Evolutionary conservation across 805 yeast species (phyloP), one percentile per base, ranked within the genome.

Genomic region (Myxozyma neglecta): DNA sequence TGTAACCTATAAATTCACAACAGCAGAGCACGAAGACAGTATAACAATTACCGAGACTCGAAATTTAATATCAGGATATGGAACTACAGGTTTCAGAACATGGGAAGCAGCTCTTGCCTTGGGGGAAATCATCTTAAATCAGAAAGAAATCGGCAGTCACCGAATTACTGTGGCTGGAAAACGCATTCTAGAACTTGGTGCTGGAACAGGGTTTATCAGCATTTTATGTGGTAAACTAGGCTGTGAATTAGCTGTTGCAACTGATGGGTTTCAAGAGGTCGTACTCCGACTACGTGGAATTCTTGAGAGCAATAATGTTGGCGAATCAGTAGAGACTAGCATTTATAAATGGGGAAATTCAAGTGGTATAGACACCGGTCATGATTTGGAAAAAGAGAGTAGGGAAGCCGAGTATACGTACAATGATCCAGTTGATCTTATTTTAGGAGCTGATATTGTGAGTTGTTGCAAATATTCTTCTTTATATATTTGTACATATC

Each of bases 91-190:
- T 0, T 75, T 85, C 57, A 77, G 97, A 45, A 93, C 97, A 0
- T 92, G 97, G 98, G 97, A 90, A 70, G 97, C 97, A 1, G 88
- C 96, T 0, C 67, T 89, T 6, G 89, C 78, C 56, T 74, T 93
- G 7, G 76, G 87, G 1, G 79, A 84, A 43, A 87, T 76, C 67
- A 67, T 89, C 14, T 65, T 76, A 34, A 16, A 36, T 1, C 50
- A 39, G 6, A n/a, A 10, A 8, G 32, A 37, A 10, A 34, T 40
- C 3, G 39, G 32, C 10, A 9, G 35, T 4, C 37, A n/a, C n/a
- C n/a, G 40, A 14, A 16, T 56, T 13, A 52, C 42, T 10, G 49
- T 61, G 11, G 10, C 8, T 6, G 70, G 70, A n/a, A 69, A 70
- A 39, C 35, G 56, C 16, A 75, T 88, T 0, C 71, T 89, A 10